A percentile compares a stretch with the other conserved stretches of the same genome.
These are phyloP conservation scores for Vigna angularis DNA, from an alignment of 306 rosid genomes.

Conservation along the genomic window DNA sequence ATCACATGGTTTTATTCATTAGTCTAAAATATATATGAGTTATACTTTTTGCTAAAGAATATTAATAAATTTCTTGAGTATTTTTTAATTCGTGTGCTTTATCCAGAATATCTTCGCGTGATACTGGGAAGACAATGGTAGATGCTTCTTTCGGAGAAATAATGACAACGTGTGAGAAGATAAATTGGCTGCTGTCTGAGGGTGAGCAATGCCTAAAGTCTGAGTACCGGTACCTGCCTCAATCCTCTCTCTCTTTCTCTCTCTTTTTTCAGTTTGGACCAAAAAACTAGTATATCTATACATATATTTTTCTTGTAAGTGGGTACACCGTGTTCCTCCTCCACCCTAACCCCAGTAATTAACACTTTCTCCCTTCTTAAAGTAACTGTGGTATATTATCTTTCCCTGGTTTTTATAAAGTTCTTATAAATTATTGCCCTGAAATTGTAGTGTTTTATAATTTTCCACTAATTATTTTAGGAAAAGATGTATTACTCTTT, in stretches of 20 bases:
- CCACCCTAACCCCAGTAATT: background rate
- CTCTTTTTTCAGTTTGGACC: slow-evolving; percentile 23
- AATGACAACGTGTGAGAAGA: slow-evolving; percentile 97
- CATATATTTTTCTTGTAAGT: slow-evolving; percentile 17
- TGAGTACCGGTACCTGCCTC: slow-evolving; percentile 70
- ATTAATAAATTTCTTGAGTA: background rate
- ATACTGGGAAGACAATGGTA: slow-evolving; percentile 96
- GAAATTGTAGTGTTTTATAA: background rate
- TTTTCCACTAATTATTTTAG: background rate
- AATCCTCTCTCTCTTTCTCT: background rate
- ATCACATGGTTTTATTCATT: slow-evolving; percentile 29
- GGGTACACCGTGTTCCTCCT: slow-evolving; percentile 7
- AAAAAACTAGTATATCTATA: slow-evolving; percentile 29
- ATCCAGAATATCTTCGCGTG: slow-evolving; percentile 84
- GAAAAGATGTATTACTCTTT: background rate
- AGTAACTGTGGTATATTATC: slow-evolving; percentile 5
- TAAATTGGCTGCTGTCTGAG: slow-evolving; percentile 93
- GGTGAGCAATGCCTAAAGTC: slow-evolving; percentile 92
- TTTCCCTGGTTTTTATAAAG: slow-evolving; percentile 14
- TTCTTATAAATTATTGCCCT: background rate
- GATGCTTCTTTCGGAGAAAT: slow-evolving; percentile 93
- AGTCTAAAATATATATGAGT: slow-evolving; percentile 18
- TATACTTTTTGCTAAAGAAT: slow-evolving; percentile 33
- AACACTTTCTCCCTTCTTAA: slow-evolving; percentile 38
- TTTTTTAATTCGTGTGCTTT: slow-evolving; percentile 45